These are phyloP conservation scores for Aegilops tauschii DNA, from an alignment of 176 grass and related monocot species.

Conservation along the genomic window DNA sequence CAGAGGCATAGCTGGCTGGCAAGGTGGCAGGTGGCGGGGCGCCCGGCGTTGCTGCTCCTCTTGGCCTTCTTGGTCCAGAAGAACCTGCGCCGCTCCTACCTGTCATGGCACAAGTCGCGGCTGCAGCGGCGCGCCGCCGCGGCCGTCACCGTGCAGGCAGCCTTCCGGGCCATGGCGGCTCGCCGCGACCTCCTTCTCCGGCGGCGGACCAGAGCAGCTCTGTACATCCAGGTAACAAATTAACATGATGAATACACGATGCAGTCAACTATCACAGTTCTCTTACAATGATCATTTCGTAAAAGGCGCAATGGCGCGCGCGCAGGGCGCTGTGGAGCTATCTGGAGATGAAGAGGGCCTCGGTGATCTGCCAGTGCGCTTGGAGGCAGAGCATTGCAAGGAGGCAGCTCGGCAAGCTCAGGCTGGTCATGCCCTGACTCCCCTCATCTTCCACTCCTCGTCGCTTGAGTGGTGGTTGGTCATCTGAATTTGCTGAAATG, in stretches of 20 bases:
- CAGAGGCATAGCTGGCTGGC: constrained; percentile 28
- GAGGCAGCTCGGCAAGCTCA: constrained; percentile 50
- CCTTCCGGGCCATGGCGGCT: constrained; percentile 29
- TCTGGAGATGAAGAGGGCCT: constrained; percentile 40
- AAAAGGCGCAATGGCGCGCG: constrained; percentile 58
- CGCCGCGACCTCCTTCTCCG: constrained; percentile 46
- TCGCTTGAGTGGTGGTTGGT: neutral
- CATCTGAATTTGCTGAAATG: neutral
- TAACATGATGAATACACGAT: neutral
- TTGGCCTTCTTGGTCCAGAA: constrained; percentile 31
- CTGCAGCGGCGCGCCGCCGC: constrained; percentile 18
- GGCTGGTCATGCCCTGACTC: constrained; percentile 34
- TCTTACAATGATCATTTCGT: neutral
- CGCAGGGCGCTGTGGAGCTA: constrained; percentile 20
- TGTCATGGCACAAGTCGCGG: constrained; percentile 38
- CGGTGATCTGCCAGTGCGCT: constrained; percentile 44
- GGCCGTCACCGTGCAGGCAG: constrained; percentile 42
- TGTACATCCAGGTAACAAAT: constrained; percentile 51
- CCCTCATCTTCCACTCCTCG: neutral
- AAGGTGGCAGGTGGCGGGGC: constrained; percentile 42
- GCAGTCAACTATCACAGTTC: neutral
- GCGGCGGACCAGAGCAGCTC: constrained; percentile 35
- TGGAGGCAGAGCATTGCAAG: constrained; percentile 46
- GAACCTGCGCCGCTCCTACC: constrained; percentile 24
- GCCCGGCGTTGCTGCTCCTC: constrained; percentile 26